A percentile compares a stretch with the other conserved stretches of the same genome.
phyloP scores from a whole-genome alignment of 2,329 filamentous ascomycete genomes.

The Hymenotorrendiella dingleyae region DNA sequence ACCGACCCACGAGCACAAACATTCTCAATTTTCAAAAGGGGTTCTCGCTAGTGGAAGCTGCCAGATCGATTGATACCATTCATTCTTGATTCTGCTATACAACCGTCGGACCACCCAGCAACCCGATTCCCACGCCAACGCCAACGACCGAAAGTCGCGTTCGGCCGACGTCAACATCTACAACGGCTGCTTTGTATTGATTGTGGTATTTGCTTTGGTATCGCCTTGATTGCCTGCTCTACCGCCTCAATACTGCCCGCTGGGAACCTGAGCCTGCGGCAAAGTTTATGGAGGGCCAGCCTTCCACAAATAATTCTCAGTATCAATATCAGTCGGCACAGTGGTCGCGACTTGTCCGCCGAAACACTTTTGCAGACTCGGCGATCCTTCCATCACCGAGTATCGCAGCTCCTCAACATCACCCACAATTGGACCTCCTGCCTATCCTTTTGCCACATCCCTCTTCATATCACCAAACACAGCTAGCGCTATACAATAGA shows the following conservation, averaged over 20 bases:
- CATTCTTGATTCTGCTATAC: too few species aligned
- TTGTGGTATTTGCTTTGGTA: constrained; percentile 7
- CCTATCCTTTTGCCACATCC: constrained; percentile 55
- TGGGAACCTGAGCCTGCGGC: too few species aligned
- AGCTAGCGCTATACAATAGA: constrained; percentile 60
- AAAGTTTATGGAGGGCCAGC: constrained; percentile 32
- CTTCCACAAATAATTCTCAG: constrained; percentile 27
- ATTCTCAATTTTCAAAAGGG: too few species aligned
- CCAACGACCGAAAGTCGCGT: too few species aligned
- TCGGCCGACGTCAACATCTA: too few species aligned
- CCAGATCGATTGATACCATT: too few species aligned
- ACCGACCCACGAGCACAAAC: too few species aligned
- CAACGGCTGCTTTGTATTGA: too few species aligned
- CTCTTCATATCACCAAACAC: constrained; percentile 52
- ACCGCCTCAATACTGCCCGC: constrained; percentile 16
- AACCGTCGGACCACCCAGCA: too few species aligned
- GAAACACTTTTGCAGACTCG: constrained; percentile 28
- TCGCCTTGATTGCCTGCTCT: constrained; percentile 1
- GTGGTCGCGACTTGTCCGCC: constrained; percentile 32
- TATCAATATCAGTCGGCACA: constrained; percentile 32
- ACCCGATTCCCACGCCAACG: too few species aligned
- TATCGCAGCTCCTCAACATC: constrained; percentile 24
- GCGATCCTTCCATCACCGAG: constrained; percentile 20
- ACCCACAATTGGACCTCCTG: constrained; percentile 45
- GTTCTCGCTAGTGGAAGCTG: too few species aligned